Evolutionary conservation across 2,329 filamentous ascomycete species (phyloP).

Genomic region (Raffaelea ambrosiae): DNA sequence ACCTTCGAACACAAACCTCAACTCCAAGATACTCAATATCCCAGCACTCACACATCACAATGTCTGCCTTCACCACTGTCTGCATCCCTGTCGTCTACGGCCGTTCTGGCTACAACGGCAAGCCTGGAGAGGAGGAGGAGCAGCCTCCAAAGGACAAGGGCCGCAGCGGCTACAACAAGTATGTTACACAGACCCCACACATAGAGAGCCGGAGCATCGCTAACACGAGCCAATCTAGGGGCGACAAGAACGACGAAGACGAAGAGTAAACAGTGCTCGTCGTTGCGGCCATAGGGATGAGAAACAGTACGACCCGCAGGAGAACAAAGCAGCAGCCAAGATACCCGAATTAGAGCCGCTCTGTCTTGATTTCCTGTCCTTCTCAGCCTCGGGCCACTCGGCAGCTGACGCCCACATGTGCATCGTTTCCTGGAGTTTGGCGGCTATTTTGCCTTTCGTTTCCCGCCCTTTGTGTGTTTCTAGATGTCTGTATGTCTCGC

Average conservation of each 20-base stretch:
- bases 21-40: no score
- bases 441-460: not conserved
- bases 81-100: slow-evolving; percentile 30
- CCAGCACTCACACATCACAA: slow-evolving; percentile 3
- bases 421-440: not conserved
- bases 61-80: slow-evolving; percentile 26
- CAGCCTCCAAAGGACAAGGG: slow-evolving; percentile 26
- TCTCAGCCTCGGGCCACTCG: not conserved
- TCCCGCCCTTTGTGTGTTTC: not conserved
- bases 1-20: not conserved
- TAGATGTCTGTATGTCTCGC: not conserved
- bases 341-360: no score
- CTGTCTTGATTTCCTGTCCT: no score
- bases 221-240: slow-evolving; percentile 8
- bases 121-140: slow-evolving; percentile 24
- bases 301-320: no score
- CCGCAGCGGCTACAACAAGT: slow-evolving; percentile 39
- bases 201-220: not conserved
- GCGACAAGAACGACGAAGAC: slow-evolving; percentile 25
- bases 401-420: not conserved
- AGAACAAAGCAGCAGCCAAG: no score
- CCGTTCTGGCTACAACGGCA: slow-evolving; percentile 32
- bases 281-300: no score
- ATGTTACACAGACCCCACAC: slow-evolving; percentile 2
- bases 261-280: slow-evolving; percentile 18